Evolutionary conservation across 768 basidiomycete genomes (phyloP).

Genomic region (Ramaria sp.): DNA sequence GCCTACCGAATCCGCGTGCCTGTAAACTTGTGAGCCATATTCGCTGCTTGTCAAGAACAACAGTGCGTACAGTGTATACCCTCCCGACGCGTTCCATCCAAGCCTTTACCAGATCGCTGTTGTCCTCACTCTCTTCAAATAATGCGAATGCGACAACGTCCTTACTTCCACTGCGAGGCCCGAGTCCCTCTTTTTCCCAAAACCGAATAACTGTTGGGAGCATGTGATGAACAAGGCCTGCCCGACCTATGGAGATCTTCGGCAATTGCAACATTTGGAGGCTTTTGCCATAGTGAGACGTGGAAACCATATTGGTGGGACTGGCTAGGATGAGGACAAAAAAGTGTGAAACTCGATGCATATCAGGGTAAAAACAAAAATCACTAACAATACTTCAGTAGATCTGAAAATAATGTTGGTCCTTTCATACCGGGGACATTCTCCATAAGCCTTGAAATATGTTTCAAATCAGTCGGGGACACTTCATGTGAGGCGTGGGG

Average conservation of each 20-base stretch:
- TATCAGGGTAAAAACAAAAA: not conserved
- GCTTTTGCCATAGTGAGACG: not conserved
- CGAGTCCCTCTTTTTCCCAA: conserved; percentile 77
- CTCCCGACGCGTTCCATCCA: conserved; percentile 50
- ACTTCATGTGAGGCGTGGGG: not conserved
- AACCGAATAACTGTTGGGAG: conserved; percentile 64
- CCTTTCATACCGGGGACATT: conserved; percentile 1
- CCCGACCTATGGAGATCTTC: conserved; percentile 55
- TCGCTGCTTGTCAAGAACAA: conserved; percentile 2
- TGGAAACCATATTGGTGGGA: not conserved
- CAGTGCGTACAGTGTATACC: conserved; percentile 45
- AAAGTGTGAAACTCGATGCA: not conserved
- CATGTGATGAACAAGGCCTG: conserved; percentile 57
- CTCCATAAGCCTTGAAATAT: not conserved
- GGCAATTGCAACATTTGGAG: conserved; percentile 34
- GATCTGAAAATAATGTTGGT: not conserved
- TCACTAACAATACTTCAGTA: not conserved
- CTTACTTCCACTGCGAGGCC: conserved; percentile 61
- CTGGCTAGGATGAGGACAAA: not conserved
- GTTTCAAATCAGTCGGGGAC: not conserved
- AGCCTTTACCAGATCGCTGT: conserved; percentile 33
- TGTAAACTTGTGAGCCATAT: conserved; percentile 18
- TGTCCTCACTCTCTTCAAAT: conserved; percentile 48
- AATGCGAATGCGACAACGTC: conserved; percentile 58
- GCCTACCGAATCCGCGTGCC: conserved; percentile 52